Percentiles rank a stretch among this genome's conserved stretches.
Conservation (phyloP, 2,329 filamentous ascomycete genomes). For the Rhinocladiella mackenziei region DNA sequence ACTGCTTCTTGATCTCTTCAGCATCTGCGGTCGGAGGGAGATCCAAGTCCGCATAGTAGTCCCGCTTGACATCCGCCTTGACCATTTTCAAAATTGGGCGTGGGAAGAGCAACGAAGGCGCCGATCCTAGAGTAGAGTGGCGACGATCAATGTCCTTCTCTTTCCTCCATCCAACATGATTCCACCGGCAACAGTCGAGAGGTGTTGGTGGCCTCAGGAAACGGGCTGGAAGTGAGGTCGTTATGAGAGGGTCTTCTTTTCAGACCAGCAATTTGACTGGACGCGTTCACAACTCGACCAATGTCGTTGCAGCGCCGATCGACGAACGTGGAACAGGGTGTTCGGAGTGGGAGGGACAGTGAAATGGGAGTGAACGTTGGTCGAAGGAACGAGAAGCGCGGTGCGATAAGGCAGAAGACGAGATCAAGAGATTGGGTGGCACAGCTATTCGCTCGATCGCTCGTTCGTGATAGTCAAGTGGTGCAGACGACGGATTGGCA, state of each 20-base stretch:
- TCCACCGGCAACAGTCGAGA: conserved; percentile 1
- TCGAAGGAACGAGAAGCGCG: conserved; percentile 5
- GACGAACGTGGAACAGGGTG: conserved; percentile 3
- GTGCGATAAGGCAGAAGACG: conserved; percentile 3
- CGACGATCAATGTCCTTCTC: conserved; percentile 20
- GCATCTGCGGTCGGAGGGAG: conserved; percentile 63
- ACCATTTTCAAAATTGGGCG: conserved; percentile 51
- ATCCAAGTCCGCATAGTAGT: conserved; percentile 84
- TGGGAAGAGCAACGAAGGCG: background rate
- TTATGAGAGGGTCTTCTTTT: background rate
- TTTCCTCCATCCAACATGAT: conserved; percentile 23
- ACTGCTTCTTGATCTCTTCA: conserved; percentile 79
- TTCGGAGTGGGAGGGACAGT: conserved; percentile 3
- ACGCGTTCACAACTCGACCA: conserved; percentile 3
- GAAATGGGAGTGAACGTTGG: background rate
- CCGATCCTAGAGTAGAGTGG: conserved; percentile 9
- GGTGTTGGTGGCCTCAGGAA: background rate
- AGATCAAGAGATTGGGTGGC: too few species aligned
- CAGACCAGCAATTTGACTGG: background rate
- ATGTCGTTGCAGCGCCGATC: background rate
- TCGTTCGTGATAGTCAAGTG: conserved; percentile 1
- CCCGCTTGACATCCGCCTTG: conserved; percentile 63
- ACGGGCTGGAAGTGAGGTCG: conserved; percentile 5
- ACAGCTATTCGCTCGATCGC: conserved; percentile 11
- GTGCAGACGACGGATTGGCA: too few species aligned